Conservation (phyloP, 805 yeast genomes). For the Debaryomyces castellii region DNA sequence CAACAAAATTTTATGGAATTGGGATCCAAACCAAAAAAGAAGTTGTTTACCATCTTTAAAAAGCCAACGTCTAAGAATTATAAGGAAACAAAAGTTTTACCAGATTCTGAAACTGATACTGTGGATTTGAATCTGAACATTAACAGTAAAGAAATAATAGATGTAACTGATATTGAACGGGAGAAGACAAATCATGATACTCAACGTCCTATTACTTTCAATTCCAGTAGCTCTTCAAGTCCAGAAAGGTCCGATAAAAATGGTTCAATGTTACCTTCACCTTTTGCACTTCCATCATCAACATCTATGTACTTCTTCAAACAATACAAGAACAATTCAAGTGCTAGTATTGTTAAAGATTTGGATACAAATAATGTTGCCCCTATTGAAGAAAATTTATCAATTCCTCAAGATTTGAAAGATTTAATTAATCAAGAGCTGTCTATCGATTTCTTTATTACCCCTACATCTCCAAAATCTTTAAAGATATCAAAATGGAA, state of each 20-base stretch:
- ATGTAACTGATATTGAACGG: no score
- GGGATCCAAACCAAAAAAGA: constrained; percentile 17
- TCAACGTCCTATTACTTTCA: background rate
- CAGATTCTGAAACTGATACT: no score
- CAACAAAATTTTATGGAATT: background rate
- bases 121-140: no score
- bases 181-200: background rate
- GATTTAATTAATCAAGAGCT: constrained; percentile 36
- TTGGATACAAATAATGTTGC: background rate
- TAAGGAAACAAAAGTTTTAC: background rate
- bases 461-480: constrained; percentile 32
- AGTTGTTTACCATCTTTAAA: constrained; percentile 35
- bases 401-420: constrained; percentile 38
- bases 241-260: background rate
- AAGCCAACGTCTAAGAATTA: constrained; percentile 14
- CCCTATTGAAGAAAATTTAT: constrained; percentile 16
- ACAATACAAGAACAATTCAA: constrained; percentile 17
- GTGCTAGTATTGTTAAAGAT: constrained; percentile 1
- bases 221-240: background rate
- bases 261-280: constrained; percentile 24
- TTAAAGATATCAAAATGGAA: constrained; percentile 45
- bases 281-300: constrained; percentile 47
- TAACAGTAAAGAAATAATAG: background rate
- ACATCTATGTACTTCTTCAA: constrained; percentile 41
- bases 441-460: constrained; percentile 37